Evolutionary conservation across 1,284 basidiomycete species (phyloP).

Genomic region (Cryptococcus wingfieldii): DNA sequence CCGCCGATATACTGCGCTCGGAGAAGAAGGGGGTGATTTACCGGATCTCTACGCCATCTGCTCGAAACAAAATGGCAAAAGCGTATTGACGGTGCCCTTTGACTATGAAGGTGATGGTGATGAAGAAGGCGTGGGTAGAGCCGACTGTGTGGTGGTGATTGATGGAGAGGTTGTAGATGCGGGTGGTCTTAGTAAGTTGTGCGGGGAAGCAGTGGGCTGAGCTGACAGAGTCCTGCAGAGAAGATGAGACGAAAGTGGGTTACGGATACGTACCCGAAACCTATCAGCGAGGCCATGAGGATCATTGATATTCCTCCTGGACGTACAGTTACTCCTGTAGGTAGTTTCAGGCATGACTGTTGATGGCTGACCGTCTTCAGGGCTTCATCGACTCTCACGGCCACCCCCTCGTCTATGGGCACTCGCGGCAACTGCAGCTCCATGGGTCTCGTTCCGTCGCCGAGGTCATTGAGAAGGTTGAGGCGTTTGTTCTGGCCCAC

Average conservation of each 20-base stretch:
- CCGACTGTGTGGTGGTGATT: slow-evolving; percentile 66
- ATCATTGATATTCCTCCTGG: slow-evolving; percentile 38
- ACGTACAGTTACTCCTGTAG: slow-evolving; percentile 41
- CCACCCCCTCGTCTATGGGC: slow-evolving; percentile 37
- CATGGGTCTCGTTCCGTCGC: slow-evolving; percentile 55
- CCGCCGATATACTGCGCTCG: neutral
- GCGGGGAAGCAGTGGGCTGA: neutral
- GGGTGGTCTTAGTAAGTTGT: slow-evolving; percentile 56
- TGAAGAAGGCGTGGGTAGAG: slow-evolving; percentile 57
- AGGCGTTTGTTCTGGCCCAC: slow-evolving; percentile 55
- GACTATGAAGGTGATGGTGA: slow-evolving; percentile 56
- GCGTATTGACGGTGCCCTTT: slow-evolving; percentile 31
- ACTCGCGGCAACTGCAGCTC: slow-evolving; percentile 61
- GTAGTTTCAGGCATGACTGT: neutral
- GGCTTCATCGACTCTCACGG: slow-evolving; percentile 62
- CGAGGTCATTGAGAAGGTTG: slow-evolving; percentile 64
- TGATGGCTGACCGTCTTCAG: slow-evolving; percentile 4
- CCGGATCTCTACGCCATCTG: slow-evolving; percentile 37
- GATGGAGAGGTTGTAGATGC: slow-evolving; percentile 57
- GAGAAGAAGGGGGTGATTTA: slow-evolving; percentile 9
- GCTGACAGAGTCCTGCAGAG: slow-evolving; percentile 2
- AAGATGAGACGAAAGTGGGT: slow-evolving; percentile 18
- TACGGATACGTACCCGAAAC: neutral
- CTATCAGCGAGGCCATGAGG: slow-evolving; percentile 29
- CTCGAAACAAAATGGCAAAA: slow-evolving; percentile 25